Base-by-base conservation (phyloP, 306 rosid genomes). In the Parietaria judaica region DNA sequence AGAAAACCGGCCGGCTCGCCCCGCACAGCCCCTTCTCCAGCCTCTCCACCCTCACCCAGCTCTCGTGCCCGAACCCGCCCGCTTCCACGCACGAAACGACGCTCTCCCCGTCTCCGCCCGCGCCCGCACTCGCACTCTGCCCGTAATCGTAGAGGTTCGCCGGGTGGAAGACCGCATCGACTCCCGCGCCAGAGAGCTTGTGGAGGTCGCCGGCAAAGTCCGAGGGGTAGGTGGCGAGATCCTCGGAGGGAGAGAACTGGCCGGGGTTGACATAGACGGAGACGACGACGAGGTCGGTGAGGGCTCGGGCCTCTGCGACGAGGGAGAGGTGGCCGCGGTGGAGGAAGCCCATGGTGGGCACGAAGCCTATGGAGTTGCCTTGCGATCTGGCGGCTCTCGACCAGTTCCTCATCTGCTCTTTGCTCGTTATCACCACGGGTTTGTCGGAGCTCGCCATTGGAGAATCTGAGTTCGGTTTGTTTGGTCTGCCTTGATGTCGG, bases 271-370 rank as follows among this genome's bases (percentile, higher is more conserved):
- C 81, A 44, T 92, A 92, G 68, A 92, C 82, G 17, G 99, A 92
- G 72, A 92, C 86, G 0, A 63, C 95, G 6, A 84, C 43, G 12
- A 84, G 61, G 14, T 88, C 61, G 13, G 87, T 13, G 31, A 54
- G 88, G 17, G 35, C 51, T 71, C 44, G 88, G 44, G 90, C 95
- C 72, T 82, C 76, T 44, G 41, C 59, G 60, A 92, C 58, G 11
- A 92, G 85, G 3, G 97, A 77, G n/a, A 92, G 60, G 57, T 88
- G 96, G 45, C 99, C 95, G 8, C 72, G 60, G 39, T 92, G 96
- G 65, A 92, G 96, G 66, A 49, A 88, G 2, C 96, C 99, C 99
- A 92, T 92, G 38, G 96, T 88, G 78, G 96, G 99, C 1, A 92
- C 94, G 1, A 88, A 44, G 35, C 74, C 81, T 3, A 92, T 76